These are phyloP conservation scores for Mycena belliarum DNA, from an alignment of 768 basidiomycete genomes.

Conservation along the genomic window DNA sequence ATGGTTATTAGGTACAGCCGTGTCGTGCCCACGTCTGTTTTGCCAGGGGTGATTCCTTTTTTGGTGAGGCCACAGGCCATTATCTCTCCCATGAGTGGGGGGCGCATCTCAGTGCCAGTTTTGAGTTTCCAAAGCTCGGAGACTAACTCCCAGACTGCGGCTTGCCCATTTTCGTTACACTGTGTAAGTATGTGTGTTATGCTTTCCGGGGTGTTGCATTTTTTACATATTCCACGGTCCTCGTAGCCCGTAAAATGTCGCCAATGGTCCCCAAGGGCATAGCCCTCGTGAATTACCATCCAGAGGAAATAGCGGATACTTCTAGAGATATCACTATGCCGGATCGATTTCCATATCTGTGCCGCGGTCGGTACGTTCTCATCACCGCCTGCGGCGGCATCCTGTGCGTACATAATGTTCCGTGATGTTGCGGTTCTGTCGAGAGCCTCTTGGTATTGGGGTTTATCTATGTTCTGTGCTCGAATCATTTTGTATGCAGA, in stretches of 20 bases:
- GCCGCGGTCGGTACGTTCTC: not conserved
- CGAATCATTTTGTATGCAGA: not conserved
- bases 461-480: not conserved
- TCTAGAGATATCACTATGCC: too few species aligned
- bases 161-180: not conserved
- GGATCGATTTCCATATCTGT: too few species aligned
- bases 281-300: too few species aligned
- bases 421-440: not conserved
- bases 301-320: too few species aligned
- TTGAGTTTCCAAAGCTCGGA: not conserved
- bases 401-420: constrained; percentile 1
- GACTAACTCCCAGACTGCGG: not conserved
- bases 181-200: not conserved
- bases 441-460: not conserved
- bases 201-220: not conserved
- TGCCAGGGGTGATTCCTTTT: not conserved
- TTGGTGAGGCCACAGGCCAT: constrained; percentile 8
- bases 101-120: too few species aligned
- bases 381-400: not conserved
- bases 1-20: constrained; percentile 3
- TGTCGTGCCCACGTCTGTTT: not conserved
- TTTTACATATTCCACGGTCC: not conserved
- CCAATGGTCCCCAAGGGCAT: too few species aligned
- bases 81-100: not conserved
- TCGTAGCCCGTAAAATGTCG: not conserved